Base-by-base conservation (phyloP, 352 stramenopile genomes). In the Phytopythium delawarense region DNA sequence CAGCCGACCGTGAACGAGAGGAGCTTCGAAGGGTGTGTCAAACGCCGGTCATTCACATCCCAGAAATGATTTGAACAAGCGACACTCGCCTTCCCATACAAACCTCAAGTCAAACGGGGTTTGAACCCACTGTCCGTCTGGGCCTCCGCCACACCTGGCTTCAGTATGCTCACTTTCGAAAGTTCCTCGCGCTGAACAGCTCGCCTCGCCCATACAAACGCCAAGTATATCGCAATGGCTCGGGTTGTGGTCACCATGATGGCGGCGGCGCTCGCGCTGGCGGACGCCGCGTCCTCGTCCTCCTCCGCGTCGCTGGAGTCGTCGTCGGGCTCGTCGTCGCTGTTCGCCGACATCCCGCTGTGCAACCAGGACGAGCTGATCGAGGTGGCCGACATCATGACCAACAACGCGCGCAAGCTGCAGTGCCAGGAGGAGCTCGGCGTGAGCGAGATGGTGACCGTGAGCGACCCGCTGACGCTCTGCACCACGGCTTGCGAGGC, bases 391-490 rank as follows among this genome's bases (percentile, higher is more conserved):
- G n/a, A 56, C 3, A 66, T 71, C 16, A 58, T 88, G 32, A 76
- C 63, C 18, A 85, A 63, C 34, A 89, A 87, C 66, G 39, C 74
- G 67, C 80, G 77, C 57, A 83, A 84, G 59, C 48, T 61, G 46
- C 67, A 81, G 59, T 92, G 82, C 62, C 62, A 92, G 67, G 53
- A 49, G 58, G 51, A 59, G 37, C 65, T 88, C 28, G 71, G 72
- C 4, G 76, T 81, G 20, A 75, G 71, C 58, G 74, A 89, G 59
- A 73, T 89, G 62, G 53, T 87, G 44, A 74, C 56, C n/a, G 72
- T 64, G 4, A 58, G 48, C 2, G 52, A 87, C 46, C 72, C 68
- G 21, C 69, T 61, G 37, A 49, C 71, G 12, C 74, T 91, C 15
- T 88, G 80, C 59, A 70, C 70, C 34, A 68, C 70, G 23, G 68